Evolutionary conservation across 139 green algal genomes (phyloP).

Genomic region (Chlamydomonas asymmetrica): DNA sequence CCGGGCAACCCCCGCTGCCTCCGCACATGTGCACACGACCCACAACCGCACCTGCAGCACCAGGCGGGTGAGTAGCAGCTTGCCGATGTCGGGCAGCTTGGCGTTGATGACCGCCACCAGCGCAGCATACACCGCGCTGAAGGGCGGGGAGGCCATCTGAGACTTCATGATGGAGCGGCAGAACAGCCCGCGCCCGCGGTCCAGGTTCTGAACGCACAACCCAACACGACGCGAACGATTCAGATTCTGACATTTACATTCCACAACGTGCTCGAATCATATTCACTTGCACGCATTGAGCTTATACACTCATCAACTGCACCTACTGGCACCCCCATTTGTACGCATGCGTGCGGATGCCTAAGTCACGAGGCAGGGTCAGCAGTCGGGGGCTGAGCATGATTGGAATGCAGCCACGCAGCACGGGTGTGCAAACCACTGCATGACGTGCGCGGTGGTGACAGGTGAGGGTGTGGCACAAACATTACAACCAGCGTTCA

Average conservation of each 20-base stretch:
- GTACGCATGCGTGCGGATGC: not conserved
- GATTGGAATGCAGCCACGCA: no score
- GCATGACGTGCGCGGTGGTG: no score
- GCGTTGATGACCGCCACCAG: constrained; percentile 96
- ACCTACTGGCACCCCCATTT: no score
- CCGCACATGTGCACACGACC: not conserved
- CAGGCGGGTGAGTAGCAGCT: constrained; percentile 73
- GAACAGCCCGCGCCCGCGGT: constrained; percentile 88
- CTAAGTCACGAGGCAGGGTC: not conserved
- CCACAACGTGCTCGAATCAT: no score
- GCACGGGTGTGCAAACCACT: no score
- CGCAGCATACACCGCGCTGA: constrained; percentile 89
- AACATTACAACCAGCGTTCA: no score
- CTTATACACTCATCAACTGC: no score
- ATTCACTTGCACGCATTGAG: no score
- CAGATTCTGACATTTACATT: no score
- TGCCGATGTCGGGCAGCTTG: constrained; percentile 90
- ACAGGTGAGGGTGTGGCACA: no score
- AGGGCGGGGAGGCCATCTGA: constrained; percentile 88
- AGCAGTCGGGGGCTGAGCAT: no score
- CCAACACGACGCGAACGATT: no score
- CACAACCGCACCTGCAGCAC: constrained; percentile 52
- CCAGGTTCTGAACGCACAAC: constrained; percentile 90
- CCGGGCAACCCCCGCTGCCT: not conserved
- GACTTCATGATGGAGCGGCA: constrained; percentile 91